These are phyloP conservation scores for Monosporascus sp. DNA, from an alignment of 2,329 filamentous ascomycete species.

Conservation along the genomic window DNA sequence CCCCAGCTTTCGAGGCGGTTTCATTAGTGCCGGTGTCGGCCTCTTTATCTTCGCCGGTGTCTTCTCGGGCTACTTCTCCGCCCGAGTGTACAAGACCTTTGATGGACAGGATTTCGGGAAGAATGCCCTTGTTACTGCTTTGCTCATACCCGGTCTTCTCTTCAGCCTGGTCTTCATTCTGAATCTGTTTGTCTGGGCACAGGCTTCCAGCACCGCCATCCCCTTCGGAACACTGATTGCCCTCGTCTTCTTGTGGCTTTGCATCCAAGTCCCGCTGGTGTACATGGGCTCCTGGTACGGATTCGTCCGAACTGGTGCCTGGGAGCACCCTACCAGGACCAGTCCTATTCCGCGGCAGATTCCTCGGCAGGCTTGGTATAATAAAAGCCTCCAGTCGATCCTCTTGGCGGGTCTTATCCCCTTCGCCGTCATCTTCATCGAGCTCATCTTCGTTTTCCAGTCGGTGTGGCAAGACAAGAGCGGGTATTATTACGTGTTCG, in stretches of 20 bases:
- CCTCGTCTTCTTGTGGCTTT: constrained; percentile 72
- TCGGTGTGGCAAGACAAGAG: constrained; percentile 87
- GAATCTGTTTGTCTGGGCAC: constrained; percentile 86
- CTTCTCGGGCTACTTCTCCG: constrained; percentile 85
- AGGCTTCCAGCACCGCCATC: constrained; percentile 81
- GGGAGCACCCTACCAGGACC: constrained; percentile 80
- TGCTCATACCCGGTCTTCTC: constrained; percentile 72
- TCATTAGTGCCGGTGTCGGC: constrained; percentile 76
- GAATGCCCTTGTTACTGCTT: constrained; percentile 72
- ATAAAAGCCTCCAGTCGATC: constrained; percentile 55
- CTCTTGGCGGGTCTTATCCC: constrained; percentile 73
- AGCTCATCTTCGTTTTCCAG: constrained; percentile 81
- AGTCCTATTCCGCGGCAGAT: constrained; percentile 66
- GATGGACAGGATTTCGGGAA: constrained; percentile 68
- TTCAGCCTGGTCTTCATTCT: constrained; percentile 73
- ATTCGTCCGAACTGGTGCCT: constrained; percentile 60
- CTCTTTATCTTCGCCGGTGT: constrained; percentile 78
- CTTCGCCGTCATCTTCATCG: constrained; percentile 84
- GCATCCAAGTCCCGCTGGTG: constrained; percentile 80
- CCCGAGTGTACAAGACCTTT: constrained; percentile 77
- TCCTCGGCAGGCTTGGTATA: constrained; percentile 71
- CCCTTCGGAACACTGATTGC: constrained; percentile 74
- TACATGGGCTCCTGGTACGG: constrained; percentile 77
- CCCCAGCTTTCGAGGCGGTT: constrained; percentile 84
- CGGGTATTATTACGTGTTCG: constrained; percentile 88